A percentile compares a stretch with the other conserved stretches of the same genome.
These are phyloP conservation scores for Plasmodium inui DNA, from an alignment of 169 alveolate species.

Conservation along the genomic window DNA sequence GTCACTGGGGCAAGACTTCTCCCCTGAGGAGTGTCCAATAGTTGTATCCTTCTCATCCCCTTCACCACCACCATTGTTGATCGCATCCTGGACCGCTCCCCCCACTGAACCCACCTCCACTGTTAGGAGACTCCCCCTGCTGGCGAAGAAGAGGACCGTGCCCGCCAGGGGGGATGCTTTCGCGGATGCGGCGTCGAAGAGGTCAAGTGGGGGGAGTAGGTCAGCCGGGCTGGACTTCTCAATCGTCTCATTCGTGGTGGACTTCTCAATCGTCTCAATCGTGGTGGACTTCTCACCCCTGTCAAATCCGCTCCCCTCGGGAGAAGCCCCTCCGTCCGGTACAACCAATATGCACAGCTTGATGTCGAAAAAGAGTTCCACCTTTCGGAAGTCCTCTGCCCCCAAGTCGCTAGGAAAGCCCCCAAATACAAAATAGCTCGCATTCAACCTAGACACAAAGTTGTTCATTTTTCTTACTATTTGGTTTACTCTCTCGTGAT, in stretches of 20 bases:
- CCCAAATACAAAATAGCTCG: slow-evolving; percentile 46
- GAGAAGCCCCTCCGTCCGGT: not conserved
- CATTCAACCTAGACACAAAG: slow-evolving; percentile 9
- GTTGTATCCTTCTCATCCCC: not conserved
- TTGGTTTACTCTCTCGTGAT: not conserved
- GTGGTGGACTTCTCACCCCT: not conserved
- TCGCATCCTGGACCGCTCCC: not conserved
- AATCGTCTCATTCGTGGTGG: not conserved
- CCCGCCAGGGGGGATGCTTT: not conserved
- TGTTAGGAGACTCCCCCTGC: not conserved
- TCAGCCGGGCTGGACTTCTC: not conserved
- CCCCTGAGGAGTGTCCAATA: not conserved
- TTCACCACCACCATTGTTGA: not conserved
- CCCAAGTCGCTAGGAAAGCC: slow-evolving; percentile 39
- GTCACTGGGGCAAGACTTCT: not conserved
- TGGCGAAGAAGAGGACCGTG: not conserved
- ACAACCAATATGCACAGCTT: slow-evolving; percentile 35
- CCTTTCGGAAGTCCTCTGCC: slow-evolving; percentile 41
- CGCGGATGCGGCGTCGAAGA: not conserved
- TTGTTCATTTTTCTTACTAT: slow-evolving; percentile 42
- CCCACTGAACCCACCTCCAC: not conserved
- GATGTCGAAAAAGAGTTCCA: slow-evolving; percentile 55
- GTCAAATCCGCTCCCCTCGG: not conserved
- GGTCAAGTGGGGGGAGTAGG: not conserved
- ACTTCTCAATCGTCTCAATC: not conserved